Percentiles rank a stretch among this genome's conserved stretches.
Conservation (phyloP, 202 grass and related monocot genomes). For the Elaeis oleifera region DNA sequence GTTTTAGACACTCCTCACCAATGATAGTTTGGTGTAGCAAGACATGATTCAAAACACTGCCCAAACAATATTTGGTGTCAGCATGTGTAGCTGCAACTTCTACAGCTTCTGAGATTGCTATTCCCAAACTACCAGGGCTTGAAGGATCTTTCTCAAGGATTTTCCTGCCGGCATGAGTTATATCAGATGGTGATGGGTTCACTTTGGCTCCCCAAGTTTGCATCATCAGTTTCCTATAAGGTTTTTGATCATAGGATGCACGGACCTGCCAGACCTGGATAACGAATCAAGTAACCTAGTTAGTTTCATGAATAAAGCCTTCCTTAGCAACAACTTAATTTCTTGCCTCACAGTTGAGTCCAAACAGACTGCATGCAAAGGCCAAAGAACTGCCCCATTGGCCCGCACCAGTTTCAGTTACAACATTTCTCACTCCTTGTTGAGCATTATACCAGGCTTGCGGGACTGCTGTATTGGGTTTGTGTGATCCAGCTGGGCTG, state of each 20-base stretch:
- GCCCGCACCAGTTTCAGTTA: constrained; percentile 85
- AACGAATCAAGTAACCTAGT: neutral
- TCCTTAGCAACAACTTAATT: neutral
- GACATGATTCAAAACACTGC: constrained; percentile 94
- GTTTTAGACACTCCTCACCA: constrained; percentile 79
- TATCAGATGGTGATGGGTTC: constrained; percentile 59
- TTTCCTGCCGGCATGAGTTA: constrained; percentile 50
- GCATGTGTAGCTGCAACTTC: constrained; percentile 56
- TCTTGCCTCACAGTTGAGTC: constrained; percentile 70
- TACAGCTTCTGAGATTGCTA: constrained; percentile 91
- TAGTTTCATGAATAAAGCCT: neutral
- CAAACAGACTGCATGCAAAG: constrained; percentile 84
- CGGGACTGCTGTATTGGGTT: constrained; percentile 84
- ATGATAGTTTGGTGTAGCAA: constrained; percentile 93
- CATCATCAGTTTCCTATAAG: constrained; percentile 85
- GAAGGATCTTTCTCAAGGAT: constrained; percentile 46
- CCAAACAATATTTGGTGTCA: constrained; percentile 92
- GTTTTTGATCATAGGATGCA: constrained; percentile 94
- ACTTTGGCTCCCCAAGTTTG: constrained; percentile 95
- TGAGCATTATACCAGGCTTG: constrained; percentile 86
- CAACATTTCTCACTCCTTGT: constrained; percentile 68
- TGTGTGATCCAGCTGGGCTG: constrained; percentile 92
- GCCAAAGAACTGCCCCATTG: constrained; percentile 94
- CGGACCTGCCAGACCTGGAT: constrained; percentile 87
- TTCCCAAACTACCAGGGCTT: constrained; percentile 85